A percentile compares a stretch with the other conserved stretches of the same genome.
Conservation (phyloP, 768 basidiomycete genomes). For the Pisolithus marmoratus region DNA sequence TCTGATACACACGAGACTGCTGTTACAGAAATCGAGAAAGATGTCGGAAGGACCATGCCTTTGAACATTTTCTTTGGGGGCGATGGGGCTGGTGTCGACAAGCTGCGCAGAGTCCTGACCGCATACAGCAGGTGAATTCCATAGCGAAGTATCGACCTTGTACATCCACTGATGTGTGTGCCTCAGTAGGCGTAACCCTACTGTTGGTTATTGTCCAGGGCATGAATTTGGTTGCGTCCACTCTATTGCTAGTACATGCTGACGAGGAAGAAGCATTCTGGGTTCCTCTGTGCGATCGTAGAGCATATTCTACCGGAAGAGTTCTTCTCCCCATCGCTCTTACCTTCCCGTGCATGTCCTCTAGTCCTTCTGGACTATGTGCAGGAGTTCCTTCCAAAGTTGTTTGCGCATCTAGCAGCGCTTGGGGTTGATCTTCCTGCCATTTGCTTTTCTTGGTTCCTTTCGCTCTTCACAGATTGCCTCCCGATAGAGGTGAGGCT, state of each 20-base stretch:
- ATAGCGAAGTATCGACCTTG: not conserved
- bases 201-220: conserved; percentile 94
- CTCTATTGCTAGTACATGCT: conserved; percentile 84
- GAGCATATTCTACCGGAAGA: conserved; percentile 86
- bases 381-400: conserved; percentile 65
- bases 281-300: conserved; percentile 84
- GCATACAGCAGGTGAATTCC: conserved; percentile 83
- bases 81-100: conserved; percentile 90
- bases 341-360: conserved; percentile 92
- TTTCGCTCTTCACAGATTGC: conserved; percentile 94
- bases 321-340: conserved; percentile 89
- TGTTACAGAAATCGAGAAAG: conserved; percentile 88
- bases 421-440: conserved; percentile 89
- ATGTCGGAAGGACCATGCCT: conserved; percentile 88
- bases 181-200: conserved; percentile 72
- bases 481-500: conserved; percentile 80
- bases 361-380: conserved; percentile 87
- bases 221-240: conserved; percentile 95
- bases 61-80: conserved; percentile 96
- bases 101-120: conserved; percentile 81
- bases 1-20: conserved; percentile 43
- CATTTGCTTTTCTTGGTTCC: conserved; percentile 98
- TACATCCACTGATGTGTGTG: conserved; percentile 1
- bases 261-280: conserved; percentile 98
- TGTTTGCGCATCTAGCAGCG: conserved; percentile 68